A percentile compares a stretch with the other conserved stretches of the same genome.
Conservation (phyloP, 1,139 yeast species). For the Kodamaea alishanica region DNA sequence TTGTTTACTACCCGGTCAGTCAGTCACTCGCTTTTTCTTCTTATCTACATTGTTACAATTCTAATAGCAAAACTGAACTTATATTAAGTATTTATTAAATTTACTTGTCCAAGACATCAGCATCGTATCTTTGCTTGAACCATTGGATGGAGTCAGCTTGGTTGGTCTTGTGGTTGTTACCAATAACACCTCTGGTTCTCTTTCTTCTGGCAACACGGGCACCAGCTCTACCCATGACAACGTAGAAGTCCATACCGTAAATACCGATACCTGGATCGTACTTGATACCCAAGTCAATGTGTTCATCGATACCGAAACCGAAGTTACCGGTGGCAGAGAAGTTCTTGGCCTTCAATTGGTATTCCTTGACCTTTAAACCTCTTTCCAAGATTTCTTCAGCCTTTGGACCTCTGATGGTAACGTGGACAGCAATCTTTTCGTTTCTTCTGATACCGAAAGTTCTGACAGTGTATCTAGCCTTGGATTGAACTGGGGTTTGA, state of each 20-base stretch:
- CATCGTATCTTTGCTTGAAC: conserved; percentile 99
- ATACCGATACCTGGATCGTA: conserved; percentile 99
- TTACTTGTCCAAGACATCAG: conserved; percentile 89
- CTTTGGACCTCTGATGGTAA: conserved; percentile 99
- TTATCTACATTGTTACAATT: conserved; percentile 4
- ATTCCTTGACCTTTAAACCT: conserved; percentile 99
- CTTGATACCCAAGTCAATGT: conserved; percentile 99
- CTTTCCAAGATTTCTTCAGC: conserved; percentile 99
- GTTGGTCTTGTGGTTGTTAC: conserved; percentile 88
- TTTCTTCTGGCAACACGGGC: conserved; percentile 98
- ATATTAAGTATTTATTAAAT: conserved; percentile 8
- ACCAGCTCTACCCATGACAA: conserved; percentile 99
- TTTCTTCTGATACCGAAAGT: conserved; percentile 99
- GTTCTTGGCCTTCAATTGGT: conserved; percentile 91
- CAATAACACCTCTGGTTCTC: conserved; percentile 87
- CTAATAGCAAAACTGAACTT: conserved; percentile 1
- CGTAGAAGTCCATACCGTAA: conserved; percentile 99
- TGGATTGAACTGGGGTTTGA: conserved; percentile 99
- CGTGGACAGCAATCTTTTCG: conserved; percentile 99
- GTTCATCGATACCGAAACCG: conserved; percentile 99
- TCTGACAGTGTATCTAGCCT: conserved; percentile 99
- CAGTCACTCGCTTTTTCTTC: too few relatives aligned
- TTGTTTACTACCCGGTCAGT: too few relatives aligned
- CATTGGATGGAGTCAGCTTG: conserved; percentile 95
- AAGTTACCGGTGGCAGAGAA: conserved; percentile 99